Evolutionary conservation across 768 basidiomycete genomes (phyloP).

Genomic region (Rhodotorula toruloides): DNA sequence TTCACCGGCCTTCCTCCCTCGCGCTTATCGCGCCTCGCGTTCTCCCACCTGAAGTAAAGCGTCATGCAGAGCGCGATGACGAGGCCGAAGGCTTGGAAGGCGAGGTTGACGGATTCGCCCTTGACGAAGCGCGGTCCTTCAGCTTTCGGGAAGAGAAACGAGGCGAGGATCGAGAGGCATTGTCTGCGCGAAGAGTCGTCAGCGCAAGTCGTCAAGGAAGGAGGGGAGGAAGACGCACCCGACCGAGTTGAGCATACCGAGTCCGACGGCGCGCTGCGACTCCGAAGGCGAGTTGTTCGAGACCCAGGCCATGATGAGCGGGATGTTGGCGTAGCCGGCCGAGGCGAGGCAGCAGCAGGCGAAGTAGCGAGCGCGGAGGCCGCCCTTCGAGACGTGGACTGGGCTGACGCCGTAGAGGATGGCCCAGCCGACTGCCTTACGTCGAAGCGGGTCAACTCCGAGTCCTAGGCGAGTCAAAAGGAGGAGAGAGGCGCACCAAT

Average conservation of each 20-base stretch:
- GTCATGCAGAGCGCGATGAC: slow-evolving; percentile 44
- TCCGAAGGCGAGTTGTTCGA: slow-evolving; percentile 45
- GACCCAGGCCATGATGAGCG: slow-evolving; percentile 44
- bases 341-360: slow-evolving; percentile 47
- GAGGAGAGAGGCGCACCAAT: slow-evolving; percentile 28
- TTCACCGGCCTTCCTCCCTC: slow-evolving; percentile 46
- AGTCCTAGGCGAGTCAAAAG: background rate
- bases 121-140: slow-evolving; percentile 48
- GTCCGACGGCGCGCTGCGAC: slow-evolving; percentile 45
- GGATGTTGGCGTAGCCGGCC: slow-evolving; percentile 23
- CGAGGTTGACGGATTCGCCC: slow-evolving; percentile 47
- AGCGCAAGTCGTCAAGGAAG: background rate
- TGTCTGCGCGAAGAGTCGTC: slow-evolving; percentile 31
- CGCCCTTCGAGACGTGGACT: slow-evolving; percentile 24
- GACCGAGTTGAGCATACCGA: slow-evolving; percentile 49
- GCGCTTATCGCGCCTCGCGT: slow-evolving; percentile 44
- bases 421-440: slow-evolving; percentile 45
- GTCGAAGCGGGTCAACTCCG: slow-evolving; percentile 26
- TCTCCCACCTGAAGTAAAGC: slow-evolving; percentile 47
- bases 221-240: background rate
- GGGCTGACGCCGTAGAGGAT: slow-evolving; percentile 44
- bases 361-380: slow-evolving; percentile 48
- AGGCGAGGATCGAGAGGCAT: slow-evolving; percentile 46
- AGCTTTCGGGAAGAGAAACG: slow-evolving; percentile 45
- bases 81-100: slow-evolving; percentile 46